These are phyloP conservation scores for Talaromyces islandicus DNA, from an alignment of 2,329 filamentous ascomycete genomes.

Conservation along the genomic window DNA sequence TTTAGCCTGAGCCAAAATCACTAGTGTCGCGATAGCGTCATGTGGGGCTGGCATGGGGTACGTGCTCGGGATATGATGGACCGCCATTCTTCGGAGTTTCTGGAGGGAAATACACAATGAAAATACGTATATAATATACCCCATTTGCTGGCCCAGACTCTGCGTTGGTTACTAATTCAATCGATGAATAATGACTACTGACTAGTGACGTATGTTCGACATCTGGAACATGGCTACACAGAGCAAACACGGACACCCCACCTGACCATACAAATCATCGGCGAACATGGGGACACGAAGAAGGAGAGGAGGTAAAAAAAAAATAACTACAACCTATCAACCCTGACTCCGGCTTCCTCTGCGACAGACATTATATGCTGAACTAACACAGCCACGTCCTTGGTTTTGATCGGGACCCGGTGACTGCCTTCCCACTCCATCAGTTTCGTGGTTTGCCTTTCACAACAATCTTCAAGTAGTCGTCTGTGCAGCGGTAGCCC, in stretches of 20 bases:
- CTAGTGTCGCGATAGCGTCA: background rate
- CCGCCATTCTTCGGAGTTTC: background rate
- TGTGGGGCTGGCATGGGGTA: background rate
- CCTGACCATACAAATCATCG: background rate
- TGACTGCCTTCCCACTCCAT: constrained; percentile 71
- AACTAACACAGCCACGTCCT: constrained; percentile 57
- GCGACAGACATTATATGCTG: constrained; percentile 49
- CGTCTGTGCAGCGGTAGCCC: constrained; percentile 55
- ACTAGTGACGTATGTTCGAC: background rate
- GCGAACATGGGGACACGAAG: background rate
- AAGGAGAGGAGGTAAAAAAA: background rate
- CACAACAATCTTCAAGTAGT: constrained; percentile 55
- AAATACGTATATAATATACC: too few species aligned
- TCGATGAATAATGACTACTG: background rate
- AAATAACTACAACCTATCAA: background rate
- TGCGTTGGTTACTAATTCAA: background rate
- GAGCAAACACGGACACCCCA: background rate
- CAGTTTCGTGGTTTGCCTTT: constrained; percentile 47
- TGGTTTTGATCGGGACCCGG: constrained; percentile 62
- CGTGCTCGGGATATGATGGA: background rate
- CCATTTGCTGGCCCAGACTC: background rate
- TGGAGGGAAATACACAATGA: background rate
- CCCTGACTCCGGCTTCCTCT: constrained; percentile 16
- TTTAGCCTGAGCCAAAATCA: background rate
- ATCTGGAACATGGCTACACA: background rate